Conservation (phyloP, 768 basidiomycete species). For the Coprinopsis cinerea region DNA sequence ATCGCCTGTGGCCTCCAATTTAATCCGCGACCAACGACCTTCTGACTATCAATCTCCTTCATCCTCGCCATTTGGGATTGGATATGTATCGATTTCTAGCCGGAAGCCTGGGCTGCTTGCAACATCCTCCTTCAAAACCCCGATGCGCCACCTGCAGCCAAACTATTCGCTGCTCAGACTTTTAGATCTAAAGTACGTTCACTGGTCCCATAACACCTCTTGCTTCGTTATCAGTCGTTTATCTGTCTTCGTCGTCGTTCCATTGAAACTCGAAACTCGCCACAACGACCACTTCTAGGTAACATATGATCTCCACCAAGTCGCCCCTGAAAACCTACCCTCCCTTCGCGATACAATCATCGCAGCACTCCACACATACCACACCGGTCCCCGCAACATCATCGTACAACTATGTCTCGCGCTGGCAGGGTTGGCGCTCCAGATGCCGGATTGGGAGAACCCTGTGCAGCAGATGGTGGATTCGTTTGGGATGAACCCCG, state of each 20-base stretch:
- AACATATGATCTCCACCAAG: conserved; percentile 89
- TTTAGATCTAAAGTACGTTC: conserved; percentile 83
- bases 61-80: conserved; percentile 51
- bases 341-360: conserved; percentile 87
- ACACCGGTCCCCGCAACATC: conserved; percentile 74
- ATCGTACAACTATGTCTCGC: conserved; percentile 88
- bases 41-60: conserved; percentile 65
- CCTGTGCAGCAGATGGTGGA: conserved; percentile 79
- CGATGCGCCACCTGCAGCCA: conserved; percentile 72
- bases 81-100: too few relatives aligned
- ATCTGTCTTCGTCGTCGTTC: too few relatives aligned
- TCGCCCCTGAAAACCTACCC: conserved; percentile 63
- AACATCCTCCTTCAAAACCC: conserved; percentile 82
- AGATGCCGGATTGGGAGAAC: conserved; percentile 81
- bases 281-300: too few relatives aligned
- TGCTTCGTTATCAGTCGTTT: too few relatives aligned
- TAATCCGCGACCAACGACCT: conserved; percentile 47
- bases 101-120: conserved; percentile 94
- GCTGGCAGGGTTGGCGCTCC: conserved; percentile 84
- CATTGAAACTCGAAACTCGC: too few relatives aligned
- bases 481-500: conserved; percentile 77
- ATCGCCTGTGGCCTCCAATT: conserved; percentile 70
- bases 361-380: conserved; percentile 64
- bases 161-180: conserved; percentile 94
- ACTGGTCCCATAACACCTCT: conserved; percentile 1